Evolutionary conservation across 2,329 filamentous ascomycete genomes (phyloP).

Genomic region (Didymella glomerata): DNA sequence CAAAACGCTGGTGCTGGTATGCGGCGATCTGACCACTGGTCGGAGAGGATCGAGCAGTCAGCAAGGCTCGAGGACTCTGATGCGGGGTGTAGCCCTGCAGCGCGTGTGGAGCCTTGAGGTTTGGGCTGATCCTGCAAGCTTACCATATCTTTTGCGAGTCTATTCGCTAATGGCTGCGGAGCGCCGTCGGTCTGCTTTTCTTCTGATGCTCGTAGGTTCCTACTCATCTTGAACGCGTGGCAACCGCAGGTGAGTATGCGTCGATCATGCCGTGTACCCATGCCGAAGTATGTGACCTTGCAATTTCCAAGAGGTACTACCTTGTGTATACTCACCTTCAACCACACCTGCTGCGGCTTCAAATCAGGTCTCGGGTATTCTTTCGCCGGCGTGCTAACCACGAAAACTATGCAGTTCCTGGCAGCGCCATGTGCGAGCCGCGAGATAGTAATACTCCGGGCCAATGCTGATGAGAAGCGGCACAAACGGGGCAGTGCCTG

Average conservation of each 20-base stretch:
- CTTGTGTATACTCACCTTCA: not conserved
- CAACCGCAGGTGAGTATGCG: not conserved
- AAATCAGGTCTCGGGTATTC: slow-evolving; percentile 1
- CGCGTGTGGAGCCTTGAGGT: too few relatives aligned
- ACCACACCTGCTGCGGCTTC: not conserved
- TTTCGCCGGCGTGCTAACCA: not conserved
- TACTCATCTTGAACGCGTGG: not conserved
- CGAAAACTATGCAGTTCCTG: slow-evolving; percentile 8
- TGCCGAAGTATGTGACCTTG: not conserved
- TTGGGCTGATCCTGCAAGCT: too few relatives aligned
- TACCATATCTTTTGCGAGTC: too few relatives aligned
- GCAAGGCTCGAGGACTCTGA: too few relatives aligned
- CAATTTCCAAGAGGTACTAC: not conserved
- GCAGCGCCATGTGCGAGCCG: slow-evolving; percentile 6
- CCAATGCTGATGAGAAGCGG: slow-evolving; percentile 10
- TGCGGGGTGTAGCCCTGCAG: too few relatives aligned
- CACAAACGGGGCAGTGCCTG: slow-evolving; percentile 12
- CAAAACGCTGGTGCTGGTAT: too few relatives aligned
- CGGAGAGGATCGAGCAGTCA: too few relatives aligned
- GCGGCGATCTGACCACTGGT: too few relatives aligned
- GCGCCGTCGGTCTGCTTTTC: not conserved
- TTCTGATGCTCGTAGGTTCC: not conserved
- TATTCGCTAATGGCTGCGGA: too few relatives aligned
- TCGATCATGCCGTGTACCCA: not conserved
- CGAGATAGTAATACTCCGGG: slow-evolving; percentile 9